Evolutionary conservation across 768 basidiomycete genomes (phyloP), one percentile per base, ranked within the genome.

Genomic region (Lactifluus echinatus): DNA sequence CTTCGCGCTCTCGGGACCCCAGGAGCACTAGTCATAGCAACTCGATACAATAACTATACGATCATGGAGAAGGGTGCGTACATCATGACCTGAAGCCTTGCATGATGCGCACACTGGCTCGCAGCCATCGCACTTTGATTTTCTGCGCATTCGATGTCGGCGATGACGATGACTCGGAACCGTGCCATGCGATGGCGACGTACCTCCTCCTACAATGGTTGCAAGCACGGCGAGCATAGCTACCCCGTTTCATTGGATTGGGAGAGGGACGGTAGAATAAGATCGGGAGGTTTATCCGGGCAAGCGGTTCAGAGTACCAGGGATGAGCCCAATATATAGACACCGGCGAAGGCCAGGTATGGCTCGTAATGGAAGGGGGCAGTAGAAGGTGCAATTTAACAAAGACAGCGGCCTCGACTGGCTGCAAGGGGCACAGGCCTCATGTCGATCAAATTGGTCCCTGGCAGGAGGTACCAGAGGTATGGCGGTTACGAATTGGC

Each of bases 1-100:
- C 62, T 71, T 70, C 11, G 69, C 69, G 4, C 66, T 70, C 51
- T 71, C 69, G 29, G 68, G 64, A 21, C 68, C 70, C 70, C 70
- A 71, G 6, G 68, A 63, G 44, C 70, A 71, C 70, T 71, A 47
- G 15, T 33, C 44, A 33, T 40, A n/a, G 24, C 5, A 24, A 43
- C 42, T 58, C 37, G 53, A 43, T 24, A 53, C 51, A 3, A 28
- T 26, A 33, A 19, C 39, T 29, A 53, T 11, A 19, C 11, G 4
- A 21, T 19, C n/a, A 24, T n/a, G 40, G 12, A 61, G 56, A 36
- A 24, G 2, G 1, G 34, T 10, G 53, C 57, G 24, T 54, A 65
- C 64, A 3, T 65, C 64, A 26, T 65, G 57, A 10, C 68, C 69
- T 0, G 68, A 64, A 19, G 57, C 48, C 2, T 53, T 61, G 55